phyloP scores from a whole-genome alignment of 495 filamentous ascomycete species.

The Friedmanniomyces simplex region DNA sequence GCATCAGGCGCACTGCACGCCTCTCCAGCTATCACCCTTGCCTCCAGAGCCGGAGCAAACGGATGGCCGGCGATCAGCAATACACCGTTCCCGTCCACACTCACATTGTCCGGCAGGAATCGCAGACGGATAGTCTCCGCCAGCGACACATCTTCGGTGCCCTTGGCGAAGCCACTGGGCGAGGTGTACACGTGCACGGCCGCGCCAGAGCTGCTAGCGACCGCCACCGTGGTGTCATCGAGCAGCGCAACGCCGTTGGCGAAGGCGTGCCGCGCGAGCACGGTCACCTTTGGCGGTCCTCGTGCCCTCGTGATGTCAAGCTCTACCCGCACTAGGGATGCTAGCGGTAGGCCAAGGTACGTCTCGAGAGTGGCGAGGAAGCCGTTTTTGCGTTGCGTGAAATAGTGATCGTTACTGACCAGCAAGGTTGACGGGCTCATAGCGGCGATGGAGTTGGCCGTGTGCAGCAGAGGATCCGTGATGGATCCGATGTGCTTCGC shows the following conservation, averaged over 20 bases:
- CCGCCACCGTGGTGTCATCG: conserved; percentile 32
- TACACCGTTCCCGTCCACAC: conserved; percentile 31
- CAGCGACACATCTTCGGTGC: conserved; percentile 16
- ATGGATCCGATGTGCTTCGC: conserved; percentile 17
- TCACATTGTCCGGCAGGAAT: conserved; percentile 36
- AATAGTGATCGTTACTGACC: conserved; percentile 29
- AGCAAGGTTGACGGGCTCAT: conserved; percentile 17
- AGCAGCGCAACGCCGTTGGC: conserved; percentile 32
- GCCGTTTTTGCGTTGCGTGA: conserved; percentile 12
- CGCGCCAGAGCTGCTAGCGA: conserved; percentile 28
- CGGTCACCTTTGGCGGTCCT: background rate
- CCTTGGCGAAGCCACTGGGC: conserved; percentile 2
- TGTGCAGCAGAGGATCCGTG: conserved; percentile 15
- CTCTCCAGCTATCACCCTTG: conserved; percentile 16
- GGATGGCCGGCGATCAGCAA: conserved; percentile 38
- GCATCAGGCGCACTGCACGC: conserved; percentile 2
- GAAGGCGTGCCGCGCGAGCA: conserved; percentile 25
- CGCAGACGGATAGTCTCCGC: conserved; percentile 23
- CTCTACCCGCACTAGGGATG: conserved; percentile 34
- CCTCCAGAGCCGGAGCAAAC: conserved; percentile 26
- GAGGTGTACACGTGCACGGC: conserved; percentile 32
- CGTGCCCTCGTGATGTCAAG: conserved; percentile 8
- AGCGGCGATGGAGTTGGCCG: conserved; percentile 25
- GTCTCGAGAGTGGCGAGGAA: conserved; percentile 29
- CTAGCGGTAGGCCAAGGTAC: conserved; percentile 29